Percentiles rank a stretch among this genome's conserved stretches.
Evolutionary conservation across 2,329 filamentous ascomycete species (phyloP).

Genomic region (Exophiala sp.): DNA sequence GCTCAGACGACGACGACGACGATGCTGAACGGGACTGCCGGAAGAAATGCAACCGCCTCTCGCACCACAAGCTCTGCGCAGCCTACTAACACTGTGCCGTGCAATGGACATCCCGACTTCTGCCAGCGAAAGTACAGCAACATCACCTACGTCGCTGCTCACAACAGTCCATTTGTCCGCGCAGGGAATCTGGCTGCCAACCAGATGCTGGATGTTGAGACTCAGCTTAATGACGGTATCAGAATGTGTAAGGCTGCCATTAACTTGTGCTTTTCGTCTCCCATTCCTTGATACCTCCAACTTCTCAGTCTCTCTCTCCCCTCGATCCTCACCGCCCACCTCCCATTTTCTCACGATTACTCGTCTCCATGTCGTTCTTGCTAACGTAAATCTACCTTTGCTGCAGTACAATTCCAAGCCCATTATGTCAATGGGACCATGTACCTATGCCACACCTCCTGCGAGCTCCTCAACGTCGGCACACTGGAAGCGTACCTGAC

Average conservation of each 20-base stretch:
- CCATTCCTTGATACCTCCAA: no score
- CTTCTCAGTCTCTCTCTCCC: neutral
- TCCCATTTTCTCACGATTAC: no score
- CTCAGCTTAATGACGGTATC: constrained; percentile 70
- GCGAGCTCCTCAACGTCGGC: constrained; percentile 73
- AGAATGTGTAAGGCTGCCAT: constrained; percentile 44
- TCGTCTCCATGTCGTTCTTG: no score
- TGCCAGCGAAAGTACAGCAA: constrained; percentile 73
- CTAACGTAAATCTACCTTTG: no score
- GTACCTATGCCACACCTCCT: constrained; percentile 81
- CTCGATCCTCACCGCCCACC: neutral
- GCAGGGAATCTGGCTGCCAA: constrained; percentile 69
- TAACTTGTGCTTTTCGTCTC: no score
- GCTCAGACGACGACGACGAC: constrained; percentile 34
- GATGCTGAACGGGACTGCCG: constrained; percentile 46
- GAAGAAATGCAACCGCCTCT: constrained; percentile 44
- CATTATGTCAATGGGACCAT: constrained; percentile 53
- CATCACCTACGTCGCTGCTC: constrained; percentile 68
- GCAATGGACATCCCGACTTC: constrained; percentile 73
- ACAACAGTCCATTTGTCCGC: constrained; percentile 74
- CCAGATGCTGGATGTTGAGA: constrained; percentile 60
- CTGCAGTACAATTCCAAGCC: constrained; percentile 54
- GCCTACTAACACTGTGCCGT: constrained; percentile 67
- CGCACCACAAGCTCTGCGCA: constrained; percentile 39
- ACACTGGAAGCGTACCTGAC: constrained; percentile 68